Base-by-base conservation (phyloP, 75 land plant species). In the Cryptomeria japonica region DNA sequence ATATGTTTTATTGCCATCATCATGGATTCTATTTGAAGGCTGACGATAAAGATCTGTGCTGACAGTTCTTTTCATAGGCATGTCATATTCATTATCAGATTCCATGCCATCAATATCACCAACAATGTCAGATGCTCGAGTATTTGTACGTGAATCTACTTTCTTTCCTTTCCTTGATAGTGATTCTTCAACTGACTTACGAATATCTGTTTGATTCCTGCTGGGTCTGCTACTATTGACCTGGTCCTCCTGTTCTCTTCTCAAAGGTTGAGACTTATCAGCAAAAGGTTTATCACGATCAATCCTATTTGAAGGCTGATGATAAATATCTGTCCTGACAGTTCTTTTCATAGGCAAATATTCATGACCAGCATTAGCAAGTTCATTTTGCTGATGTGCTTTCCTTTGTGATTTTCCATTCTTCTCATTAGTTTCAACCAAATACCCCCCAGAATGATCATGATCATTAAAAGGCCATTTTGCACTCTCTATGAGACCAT, bases 31-130 rank as follows among this genome's bases (percentile, higher is more conserved):
- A 82, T 82, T 82, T 82, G 84, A 82, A 82, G 47, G 84, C 84
- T n/a, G 53, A 46, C 46, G 55, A 51, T 51, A 13, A 51, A 51
- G 55, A 51, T 13, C 55, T 51, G 55, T 80, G 18, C 19, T 22
- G 25, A 16, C 38, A 41, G 37, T 16, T 42, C 73, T 87, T 25
- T 44, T 44, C 37, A 4, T n/a, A 6, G 89, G 82, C 32, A 77
- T 41, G 53, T 91, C 91, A 13, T 90, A 87, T 32, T 93, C 95
- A 92, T 83, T 88, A 8, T 89, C 90, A 88, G 95, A 90, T 64
- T 55, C 68, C 14, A 89, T 89, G 80, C 91, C 92, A 91, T 94
- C 94, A 46, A 89, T 92, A 80, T 94, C 91, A 92, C 91, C 90
- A 89, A 90, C 89, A 3, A 78, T 87, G 32, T 38, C 70, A 86